phyloP scores from a whole-genome alignment of 257 asterid species.

The Striga asiatica region DNA sequence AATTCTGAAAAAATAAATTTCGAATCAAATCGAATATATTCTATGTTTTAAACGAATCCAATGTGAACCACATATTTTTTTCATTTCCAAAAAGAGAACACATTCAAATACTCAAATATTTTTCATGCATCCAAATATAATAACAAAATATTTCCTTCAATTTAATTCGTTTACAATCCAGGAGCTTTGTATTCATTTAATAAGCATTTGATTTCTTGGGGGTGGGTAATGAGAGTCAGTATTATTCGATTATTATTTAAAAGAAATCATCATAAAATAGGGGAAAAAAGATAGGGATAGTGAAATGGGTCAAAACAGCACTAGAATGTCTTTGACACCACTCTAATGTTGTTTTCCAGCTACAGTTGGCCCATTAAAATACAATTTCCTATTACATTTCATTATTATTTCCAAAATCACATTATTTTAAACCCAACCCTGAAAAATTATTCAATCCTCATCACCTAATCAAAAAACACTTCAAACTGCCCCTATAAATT shows the following conservation, averaged over 20 bases:
- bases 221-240: background rate
- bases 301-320: constrained; percentile 14
- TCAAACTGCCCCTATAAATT: constrained; percentile 21
- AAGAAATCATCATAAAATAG: too few species aligned
- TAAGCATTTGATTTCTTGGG: background rate
- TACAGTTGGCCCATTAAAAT: background rate
- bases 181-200: too few species aligned
- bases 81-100: too few species aligned
- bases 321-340: constrained; percentile 43
- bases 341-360: constrained; percentile 37
- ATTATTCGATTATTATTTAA: background rate
- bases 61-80: too few species aligned
- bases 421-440: background rate
- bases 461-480: constrained; percentile 26
- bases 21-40: too few species aligned
- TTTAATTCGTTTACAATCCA: too few species aligned
- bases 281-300: background rate
- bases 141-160: too few species aligned
- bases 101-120: too few species aligned
- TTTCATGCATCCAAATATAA: too few species aligned
- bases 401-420: background rate
- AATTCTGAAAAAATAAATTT: too few species aligned
- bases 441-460: background rate
- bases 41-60: too few species aligned
- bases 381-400: background rate